Base-by-base conservation (phyloP, 129 eudicot genomes). In the Calendula officinalis region DNA sequence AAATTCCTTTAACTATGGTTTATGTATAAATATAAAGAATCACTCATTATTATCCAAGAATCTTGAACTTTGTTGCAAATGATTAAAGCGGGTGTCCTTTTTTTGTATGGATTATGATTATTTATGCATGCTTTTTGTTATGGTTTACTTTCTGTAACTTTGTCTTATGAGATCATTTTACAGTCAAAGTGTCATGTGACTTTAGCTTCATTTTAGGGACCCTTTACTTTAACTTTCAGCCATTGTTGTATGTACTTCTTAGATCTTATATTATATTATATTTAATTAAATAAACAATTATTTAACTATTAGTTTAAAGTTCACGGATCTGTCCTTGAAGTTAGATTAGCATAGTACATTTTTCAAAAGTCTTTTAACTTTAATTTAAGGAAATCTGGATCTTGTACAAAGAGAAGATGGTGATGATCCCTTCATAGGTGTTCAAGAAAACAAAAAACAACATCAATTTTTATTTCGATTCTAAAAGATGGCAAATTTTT, bases 151-250 rank as follows among this genome's bases (percentile, higher is more conserved):
- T 73, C 66, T 78, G 75, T 83, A 64, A 70, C 49, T 75, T 64
- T 68, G 78, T 81, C 77, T 76, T 80, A 44, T 60, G 63, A 74
- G 71, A 63, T 77, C 60, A 70, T 38, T 49, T 8, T 45, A 46
- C 49, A 56, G 75, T 69, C 64, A 68, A 38, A 67, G 68, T 42
- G 53, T 64, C 96, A 89, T 83, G 88, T 89, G 82, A 36, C 75
- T 78, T 83, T 70, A 78, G 74, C 90, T 56, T 66, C 77, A 55
- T 64, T 81, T 75, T 62, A 77, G 95, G 84, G 58, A 16, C 79
- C 72, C 69, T 67, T 79, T 83, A 69, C 84, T 81, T 83, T 64
- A 67, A 68, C 59, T 78, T 77, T 69, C 69, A 75, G 73, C 75
- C 83, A 80, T 32, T 69, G 47, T 52, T 39, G 72, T 66, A 32